These are phyloP conservation scores for Eimeria necatrix DNA, from an alignment of 169 alveolate genomes.

Conservation along the genomic window DNA sequence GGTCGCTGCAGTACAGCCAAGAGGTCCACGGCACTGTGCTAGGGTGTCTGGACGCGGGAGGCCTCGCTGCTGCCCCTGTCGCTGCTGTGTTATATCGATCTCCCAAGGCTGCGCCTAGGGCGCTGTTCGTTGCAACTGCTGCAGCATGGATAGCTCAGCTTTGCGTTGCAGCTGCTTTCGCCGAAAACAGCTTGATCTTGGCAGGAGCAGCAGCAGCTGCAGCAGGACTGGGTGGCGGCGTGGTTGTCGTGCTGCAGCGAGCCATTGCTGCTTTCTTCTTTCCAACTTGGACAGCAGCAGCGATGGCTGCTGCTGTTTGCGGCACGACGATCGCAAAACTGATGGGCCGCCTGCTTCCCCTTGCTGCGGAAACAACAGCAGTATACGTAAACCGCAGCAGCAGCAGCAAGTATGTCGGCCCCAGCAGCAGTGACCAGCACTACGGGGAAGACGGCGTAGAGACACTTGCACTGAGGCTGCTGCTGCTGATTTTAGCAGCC, in stretches of 20 bases:
- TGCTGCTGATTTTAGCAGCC: neutral
- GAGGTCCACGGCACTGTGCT: conserved; percentile 21
- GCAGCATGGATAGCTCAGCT: conserved; percentile 15
- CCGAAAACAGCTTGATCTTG: neutral
- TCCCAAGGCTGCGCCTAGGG: neutral
- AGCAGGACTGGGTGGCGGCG: conserved; percentile 19
- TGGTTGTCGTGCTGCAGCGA: conserved; percentile 20
- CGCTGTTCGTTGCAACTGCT: neutral
- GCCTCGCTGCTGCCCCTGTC: neutral
- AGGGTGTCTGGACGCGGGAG: conserved; percentile 19
- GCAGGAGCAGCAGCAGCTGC: conserved; percentile 1
- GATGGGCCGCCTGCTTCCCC: conserved; percentile 5
- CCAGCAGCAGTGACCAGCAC: neutral
- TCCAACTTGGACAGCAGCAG: conserved; percentile 14
- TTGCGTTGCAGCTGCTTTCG: conserved; percentile 6
- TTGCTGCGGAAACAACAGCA: conserved; percentile 6
- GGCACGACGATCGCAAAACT: conserved; percentile 6
- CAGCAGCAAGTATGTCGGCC: neutral
- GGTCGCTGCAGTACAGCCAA: neutral
- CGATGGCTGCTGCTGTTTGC: conserved; percentile 19
- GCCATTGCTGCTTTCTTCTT: neutral
- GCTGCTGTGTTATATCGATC: neutral
- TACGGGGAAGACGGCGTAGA: neutral
- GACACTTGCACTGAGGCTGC: neutral
- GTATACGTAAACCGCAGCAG: neutral